Evolutionary conservation across 2,329 filamentous ascomycete genomes (phyloP), one percentile per base, ranked within the genome.

Genomic region (Aureobasidium sp.): DNA sequence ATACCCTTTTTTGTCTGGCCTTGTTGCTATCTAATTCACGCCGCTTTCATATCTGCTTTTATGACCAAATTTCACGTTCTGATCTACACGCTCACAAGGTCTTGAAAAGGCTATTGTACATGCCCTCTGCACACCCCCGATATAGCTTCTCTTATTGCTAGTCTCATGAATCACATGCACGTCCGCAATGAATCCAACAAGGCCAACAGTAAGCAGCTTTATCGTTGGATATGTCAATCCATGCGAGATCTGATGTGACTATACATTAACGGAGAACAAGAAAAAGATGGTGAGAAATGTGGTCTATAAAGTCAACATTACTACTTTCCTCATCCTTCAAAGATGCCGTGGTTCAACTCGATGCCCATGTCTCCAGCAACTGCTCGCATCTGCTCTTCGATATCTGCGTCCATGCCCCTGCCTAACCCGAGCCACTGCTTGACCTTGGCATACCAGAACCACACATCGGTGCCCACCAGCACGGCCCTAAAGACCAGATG

Each of bases 341-440:
- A 96, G 2, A 96, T 82, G 42, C 86, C 84, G 71, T 95, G 90
- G 70, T 95, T 88, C 65, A 97, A 75, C 73, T 97, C 92, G 3
- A 97, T 84, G 0, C 94, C 94, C 75, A 94, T 68, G 53, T 71
- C 69, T 71, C 88, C 90, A 0, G 92, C 93, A 79, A 96, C 89
- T 61, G 81, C 83, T 74, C 83, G 86, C 91, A 97, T 95, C 67
- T 87, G 83, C 69, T 83, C 82, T 78, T 97, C 94, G 63, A 97
- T 85, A 71, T 93, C 90, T 70, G 96, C 93, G 71, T 97, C 94
- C 88, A 97, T 94, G 0, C 92, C 92, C 10, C 85, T 81, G 0
- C 92, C 90, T 2, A 85, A 73, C 0, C 89, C 89, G 13, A 96
- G 70, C 71, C 83, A 81, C 75, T 97, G 92, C 65, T 84, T 81